Evolutionary conservation across 2,329 filamentous ascomycete genomes (phyloP), one percentile per base, ranked within the genome.

Genomic region (Lecanicillium sp.): DNA sequence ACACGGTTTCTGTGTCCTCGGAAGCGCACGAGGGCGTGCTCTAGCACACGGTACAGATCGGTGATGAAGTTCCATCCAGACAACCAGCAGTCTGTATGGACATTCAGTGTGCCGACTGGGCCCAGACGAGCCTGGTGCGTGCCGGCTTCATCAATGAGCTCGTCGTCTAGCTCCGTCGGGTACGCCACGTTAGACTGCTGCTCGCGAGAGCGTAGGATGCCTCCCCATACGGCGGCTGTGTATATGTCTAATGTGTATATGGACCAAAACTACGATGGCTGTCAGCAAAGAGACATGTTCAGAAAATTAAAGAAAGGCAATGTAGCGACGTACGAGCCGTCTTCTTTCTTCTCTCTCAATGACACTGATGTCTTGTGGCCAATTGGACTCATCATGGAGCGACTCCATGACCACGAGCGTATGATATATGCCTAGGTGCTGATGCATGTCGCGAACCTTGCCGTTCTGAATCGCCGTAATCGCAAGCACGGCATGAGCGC

Each of bases 41-140:
- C 73, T 13, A 78, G 53, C 8, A 76, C 60, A 5, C 71, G 65
- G 47, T 75, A 77, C 0, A 77, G 53, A 47, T 76, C 71, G 1
- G 70, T 74, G 6, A 65, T 70, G 42, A 74, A 75, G 51, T 76
- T 77, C 70, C 70, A 76, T 14, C 73, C 73, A 30, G 63, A 60
- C 7, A 77, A 53, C 73, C 73, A 77, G 41, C 57, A 59, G 16
- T 49, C 42, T 13, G 44, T 9, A 17, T 16, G 17, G 5, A 32
- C 29, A 38, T 20, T 34, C 31, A 6, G 42, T 28, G 13, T 43
- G 37, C 9, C 22, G 22, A 25, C 11, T 25, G 22, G n/a, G n/a
- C 33, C 19, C 20, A 47, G 25, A 8, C 25, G 38, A 12, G 35
- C 30, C 19, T 36, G 29, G 27, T 29, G n/a, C 14, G 25, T 29